phyloP scores from a whole-genome alignment of 257 asterid species.

The Solanum pinnatisectum region DNA sequence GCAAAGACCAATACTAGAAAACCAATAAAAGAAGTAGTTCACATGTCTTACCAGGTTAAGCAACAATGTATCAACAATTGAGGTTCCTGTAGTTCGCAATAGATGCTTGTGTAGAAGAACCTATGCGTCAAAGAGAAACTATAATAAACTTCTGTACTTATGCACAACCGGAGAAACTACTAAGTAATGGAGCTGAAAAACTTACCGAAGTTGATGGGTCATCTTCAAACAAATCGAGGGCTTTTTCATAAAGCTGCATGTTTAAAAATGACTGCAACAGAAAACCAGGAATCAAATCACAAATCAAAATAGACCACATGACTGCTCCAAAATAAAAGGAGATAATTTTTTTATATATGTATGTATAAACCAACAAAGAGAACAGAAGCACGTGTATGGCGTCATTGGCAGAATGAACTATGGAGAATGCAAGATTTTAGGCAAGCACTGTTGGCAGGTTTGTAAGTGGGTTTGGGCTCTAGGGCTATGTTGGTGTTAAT shows the following conservation, averaged over 20 bases:
- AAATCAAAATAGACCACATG: not conserved
- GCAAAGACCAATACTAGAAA: not conserved
- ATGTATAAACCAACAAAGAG: not conserved
- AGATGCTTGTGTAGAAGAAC: conserved; percentile 83
- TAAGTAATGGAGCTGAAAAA: conserved; percentile 8
- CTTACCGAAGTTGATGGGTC: conserved; percentile 79
- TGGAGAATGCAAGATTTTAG: not conserved
- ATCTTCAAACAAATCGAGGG: conserved; percentile 86
- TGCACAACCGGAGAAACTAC: not conserved
- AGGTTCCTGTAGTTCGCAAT: conserved; percentile 67
- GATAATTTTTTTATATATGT: not conserved
- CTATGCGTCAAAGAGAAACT: conserved; percentile 19
- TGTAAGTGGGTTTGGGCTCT: not conserved
- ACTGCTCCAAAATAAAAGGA: not conserved
- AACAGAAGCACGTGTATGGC: not conserved
- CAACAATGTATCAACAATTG: conserved; percentile 65
- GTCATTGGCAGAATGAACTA: not conserved
- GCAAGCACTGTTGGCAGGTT: not conserved
- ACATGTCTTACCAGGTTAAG: conserved; percentile 59
- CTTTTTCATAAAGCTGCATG: conserved; percentile 88
- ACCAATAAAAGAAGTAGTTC: not conserved
- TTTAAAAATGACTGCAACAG: conserved; percentile 57
- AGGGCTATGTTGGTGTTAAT: not conserved
- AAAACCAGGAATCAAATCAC: conserved; percentile 9
- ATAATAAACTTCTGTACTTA: not conserved